Conservation (phyloP, 1,139 yeast species). For the Candida mesenterica region DNA sequence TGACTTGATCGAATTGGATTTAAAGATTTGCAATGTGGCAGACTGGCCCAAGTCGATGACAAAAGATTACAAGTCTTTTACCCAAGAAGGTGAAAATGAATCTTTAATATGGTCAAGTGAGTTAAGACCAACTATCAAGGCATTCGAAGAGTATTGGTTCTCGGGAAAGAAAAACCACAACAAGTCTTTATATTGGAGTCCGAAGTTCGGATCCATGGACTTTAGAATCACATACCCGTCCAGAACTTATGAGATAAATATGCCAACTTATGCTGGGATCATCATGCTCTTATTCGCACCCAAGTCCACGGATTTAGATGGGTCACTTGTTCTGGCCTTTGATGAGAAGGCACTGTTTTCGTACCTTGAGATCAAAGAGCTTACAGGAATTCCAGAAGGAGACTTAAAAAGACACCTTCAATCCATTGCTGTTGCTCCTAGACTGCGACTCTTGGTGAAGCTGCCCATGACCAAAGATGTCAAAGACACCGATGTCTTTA, state of each 20-base stretch:
- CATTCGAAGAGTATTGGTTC: slow-evolving; percentile 46
- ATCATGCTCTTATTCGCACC: slow-evolving; percentile 72
- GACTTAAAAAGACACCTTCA: slow-evolving; percentile 79
- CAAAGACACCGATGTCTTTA: slow-evolving; percentile 60
- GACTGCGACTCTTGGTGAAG: slow-evolving; percentile 69
- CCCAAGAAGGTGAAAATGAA: slow-evolving; percentile 19
- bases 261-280: slow-evolving; percentile 79
- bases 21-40: slow-evolving; percentile 53
- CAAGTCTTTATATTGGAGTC: slow-evolving; percentile 78
- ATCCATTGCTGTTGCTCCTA: slow-evolving; percentile 83
- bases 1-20: slow-evolving; percentile 35
- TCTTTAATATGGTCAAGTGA: slow-evolving; percentile 46
- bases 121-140: slow-evolving; percentile 35
- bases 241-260: slow-evolving; percentile 72
- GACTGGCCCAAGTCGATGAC: slow-evolving; percentile 54
- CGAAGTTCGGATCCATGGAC: slow-evolving; percentile 79
- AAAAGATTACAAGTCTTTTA: slow-evolving; percentile 52
- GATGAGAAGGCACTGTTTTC: slow-evolving; percentile 37
- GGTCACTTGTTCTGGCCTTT: slow-evolving; percentile 39
- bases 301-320: slow-evolving; percentile 46
- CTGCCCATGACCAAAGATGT: slow-evolving; percentile 76
- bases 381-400: slow-evolving; percentile 68
- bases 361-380: slow-evolving; percentile 58
- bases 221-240: slow-evolving; percentile 65
- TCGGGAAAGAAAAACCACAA: slow-evolving; percentile 65